Evolutionary conservation across 2,329 filamentous ascomycete genomes (phyloP).

Genomic region (Fusarium stilboides): DNA sequence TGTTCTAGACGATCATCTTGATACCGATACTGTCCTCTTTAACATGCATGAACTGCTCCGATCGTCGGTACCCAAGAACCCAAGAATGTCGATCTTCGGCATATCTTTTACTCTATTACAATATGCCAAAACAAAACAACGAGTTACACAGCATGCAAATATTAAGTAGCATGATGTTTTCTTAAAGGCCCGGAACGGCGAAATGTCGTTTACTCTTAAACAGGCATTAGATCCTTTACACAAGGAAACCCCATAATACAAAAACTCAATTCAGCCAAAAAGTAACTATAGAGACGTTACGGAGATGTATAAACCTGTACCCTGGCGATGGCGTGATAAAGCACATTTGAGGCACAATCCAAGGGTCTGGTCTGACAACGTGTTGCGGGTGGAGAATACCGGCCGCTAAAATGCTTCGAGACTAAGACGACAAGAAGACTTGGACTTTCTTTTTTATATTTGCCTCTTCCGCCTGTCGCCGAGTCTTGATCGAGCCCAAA

Average conservation of each 20-base stretch:
- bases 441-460: conserved; percentile 11
- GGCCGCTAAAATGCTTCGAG: conserved; percentile 30
- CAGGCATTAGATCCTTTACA: too few species aligned
- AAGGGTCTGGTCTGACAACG: conserved; percentile 17
- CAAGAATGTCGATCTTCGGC: too few species aligned
- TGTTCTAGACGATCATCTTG: too few species aligned
- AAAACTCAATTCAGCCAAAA: neutral
- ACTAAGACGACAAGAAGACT: conserved; percentile 4
- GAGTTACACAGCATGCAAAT: too few species aligned
- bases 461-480: neutral
- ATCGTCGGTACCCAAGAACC: too few species aligned
- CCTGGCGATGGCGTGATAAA: conserved; percentile 43
- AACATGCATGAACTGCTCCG: neutral
- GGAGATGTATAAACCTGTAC: conserved; percentile 6
- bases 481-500: too few species aligned
- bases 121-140: too few species aligned
- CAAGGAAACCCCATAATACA: neutral
- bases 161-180: too few species aligned
- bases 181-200: too few species aligned
- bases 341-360: conserved; percentile 36
- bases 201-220: too few species aligned
- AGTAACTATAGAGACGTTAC: neutral
- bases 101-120: too few species aligned
- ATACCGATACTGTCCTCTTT: neutral
- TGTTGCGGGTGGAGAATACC: conserved; percentile 31